Evolutionary conservation across 805 yeast genomes (phyloP), one percentile per base, ranked within the genome.

Genomic region (Candida pini): DNA sequence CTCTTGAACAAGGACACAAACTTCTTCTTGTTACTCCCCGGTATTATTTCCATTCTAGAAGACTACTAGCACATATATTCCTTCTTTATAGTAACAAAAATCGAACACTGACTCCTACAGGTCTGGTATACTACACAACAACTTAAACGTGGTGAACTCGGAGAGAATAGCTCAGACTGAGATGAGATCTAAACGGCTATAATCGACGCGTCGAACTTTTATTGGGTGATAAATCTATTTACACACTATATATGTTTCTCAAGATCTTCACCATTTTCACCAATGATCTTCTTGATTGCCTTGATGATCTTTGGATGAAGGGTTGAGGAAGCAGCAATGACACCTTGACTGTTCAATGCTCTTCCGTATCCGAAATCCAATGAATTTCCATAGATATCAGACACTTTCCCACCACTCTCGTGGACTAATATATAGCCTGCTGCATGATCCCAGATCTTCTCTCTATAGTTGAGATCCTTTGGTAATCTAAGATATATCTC

Each of bases 371-470:
- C 88, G 49, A 92, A 92, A 53, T 90, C 79, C 38, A 92, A 70
- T 17, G 69, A 67, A 9, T 66, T 66, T 14, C 96, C 96, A 36
- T 72, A 60, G 60, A 90, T 76, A 54, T 92, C 98, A 12, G 90
- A 77, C 9, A 92, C 97, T 32, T 66, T 57, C 6, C 98, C 98
- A 28, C 97, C 97, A 48, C 94, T 83, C 59, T 94, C 98, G 23
- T 73, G 69, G 30, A 94, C 79, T 41, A 92, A 70, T 10, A 90
- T 68, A 51, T 83, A 81, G 4, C 98, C 99, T 2, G 97, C 94
- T 14, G 97, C 97, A 58, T 92, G 99, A 61, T 92, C 99, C 97
- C 98, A 92, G 40, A 92, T 88, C 61, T 92, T 92, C 57, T 92
- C 99, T 49, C 85, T 73, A 57, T 89, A 92, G 3, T 72, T 61